Conservation (phyloP, 176 grass and related monocot genomes). For the Panicum miliaceum region DNA sequence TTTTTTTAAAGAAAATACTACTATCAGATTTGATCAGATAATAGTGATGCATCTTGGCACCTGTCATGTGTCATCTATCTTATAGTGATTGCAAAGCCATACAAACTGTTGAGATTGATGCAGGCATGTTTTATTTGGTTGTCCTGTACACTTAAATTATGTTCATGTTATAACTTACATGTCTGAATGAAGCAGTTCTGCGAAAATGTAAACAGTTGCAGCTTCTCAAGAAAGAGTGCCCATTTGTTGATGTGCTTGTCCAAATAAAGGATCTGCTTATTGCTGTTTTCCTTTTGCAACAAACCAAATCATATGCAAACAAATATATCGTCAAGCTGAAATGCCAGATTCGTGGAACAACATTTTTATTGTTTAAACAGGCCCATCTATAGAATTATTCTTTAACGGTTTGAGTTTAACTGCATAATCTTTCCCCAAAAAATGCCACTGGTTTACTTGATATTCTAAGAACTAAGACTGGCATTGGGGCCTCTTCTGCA, state of each 20-base stretch:
- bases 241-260: conserved; percentile 6
- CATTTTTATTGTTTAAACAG: conserved; percentile 6
- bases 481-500: background rate
- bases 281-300: background rate
- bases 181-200: background rate
- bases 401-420: conserved; percentile 5
- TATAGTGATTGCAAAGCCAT: background rate
- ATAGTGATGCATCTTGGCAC: too few relatives aligned
- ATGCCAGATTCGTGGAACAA: background rate
- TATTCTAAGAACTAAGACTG: background rate
- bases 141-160: background rate
- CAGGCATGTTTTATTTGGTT: conserved; percentile 8
- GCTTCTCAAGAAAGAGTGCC: conserved; percentile 3
- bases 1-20: background rate
- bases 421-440: background rate
- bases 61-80: background rate
- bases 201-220: background rate
- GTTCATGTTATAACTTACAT: conserved; percentile 5
- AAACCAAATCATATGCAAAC: background rate
- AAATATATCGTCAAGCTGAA: background rate
- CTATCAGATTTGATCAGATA: background rate
- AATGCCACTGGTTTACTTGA: background rate
- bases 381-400: background rate
- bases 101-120: conserved; percentile 7
- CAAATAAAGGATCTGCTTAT: background rate